These are phyloP conservation scores for Persicaria tinctoria DNA, from an alignment of 148 eudicot genomes.

Conservation along the genomic window DNA sequence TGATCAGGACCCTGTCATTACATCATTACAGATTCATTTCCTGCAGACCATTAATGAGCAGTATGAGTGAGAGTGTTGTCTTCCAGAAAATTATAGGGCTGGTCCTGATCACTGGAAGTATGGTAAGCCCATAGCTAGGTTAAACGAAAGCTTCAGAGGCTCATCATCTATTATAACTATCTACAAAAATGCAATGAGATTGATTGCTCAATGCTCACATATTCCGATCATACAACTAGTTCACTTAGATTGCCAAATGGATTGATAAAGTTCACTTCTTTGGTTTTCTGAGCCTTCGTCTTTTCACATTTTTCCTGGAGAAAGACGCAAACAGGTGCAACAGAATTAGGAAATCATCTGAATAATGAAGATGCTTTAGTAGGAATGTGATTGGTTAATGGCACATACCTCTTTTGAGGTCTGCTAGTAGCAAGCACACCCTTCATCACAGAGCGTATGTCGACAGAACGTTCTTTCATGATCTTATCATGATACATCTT, in stretches of 20 bases:
- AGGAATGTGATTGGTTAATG: background rate
- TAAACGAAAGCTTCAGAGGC: background rate
- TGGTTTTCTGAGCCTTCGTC: background rate
- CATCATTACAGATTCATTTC: conserved; percentile 1
- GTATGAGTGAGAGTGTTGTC: background rate
- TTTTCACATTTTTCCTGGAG: background rate
- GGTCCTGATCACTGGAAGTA: conserved; percentile 99
- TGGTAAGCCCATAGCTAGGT: conserved; percentile 54
- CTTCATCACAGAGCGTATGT: conserved; percentile 57
- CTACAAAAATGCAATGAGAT: background rate
- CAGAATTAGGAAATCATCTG: background rate
- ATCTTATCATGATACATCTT: conserved; percentile 82
- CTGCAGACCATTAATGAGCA: conserved; percentile 12
- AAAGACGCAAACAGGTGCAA: background rate
- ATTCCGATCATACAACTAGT: background rate
- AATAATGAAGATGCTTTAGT: background rate
- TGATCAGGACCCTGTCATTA: conserved; percentile 10
- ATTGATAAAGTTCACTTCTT: background rate
- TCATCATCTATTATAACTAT: background rate
- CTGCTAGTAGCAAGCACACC: conserved; percentile 61
- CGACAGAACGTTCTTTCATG: conserved; percentile 58
- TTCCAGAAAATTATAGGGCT: conserved; percentile 78
- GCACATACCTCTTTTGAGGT: conserved; percentile 46
- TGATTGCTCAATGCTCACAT: background rate
- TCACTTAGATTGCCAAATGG: background rate